Evolutionary conservation across 2,329 filamentous ascomycete genomes (phyloP).

Genomic region (Grosmannia clavigera): DNA sequence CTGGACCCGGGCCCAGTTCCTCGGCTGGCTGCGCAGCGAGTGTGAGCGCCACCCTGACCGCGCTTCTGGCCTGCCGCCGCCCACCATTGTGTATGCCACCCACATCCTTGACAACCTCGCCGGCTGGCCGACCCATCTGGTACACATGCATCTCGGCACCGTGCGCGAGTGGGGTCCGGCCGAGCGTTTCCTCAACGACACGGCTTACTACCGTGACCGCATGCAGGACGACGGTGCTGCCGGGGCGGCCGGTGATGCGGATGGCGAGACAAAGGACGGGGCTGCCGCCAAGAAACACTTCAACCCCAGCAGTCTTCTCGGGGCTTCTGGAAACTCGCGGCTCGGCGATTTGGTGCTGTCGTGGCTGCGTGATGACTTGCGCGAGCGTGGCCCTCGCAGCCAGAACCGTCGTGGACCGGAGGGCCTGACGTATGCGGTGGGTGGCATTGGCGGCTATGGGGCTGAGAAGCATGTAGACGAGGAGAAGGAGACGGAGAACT

Average conservation of each 20-base stretch:
- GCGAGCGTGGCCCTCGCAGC: conserved; percentile 64
- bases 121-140: conserved; percentile 87
- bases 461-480: conserved; percentile 27
- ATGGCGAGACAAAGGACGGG: conserved; percentile 8
- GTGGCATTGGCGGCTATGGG: conserved; percentile 43
- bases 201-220: conserved; percentile 8
- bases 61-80: conserved; percentile 1
- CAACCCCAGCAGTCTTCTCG: conserved; percentile 4
- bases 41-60: conserved; percentile 58
- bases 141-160: conserved; percentile 84
- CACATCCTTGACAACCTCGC: conserved; percentile 94
- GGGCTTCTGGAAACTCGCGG: conserved; percentile 58
- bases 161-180: conserved; percentile 79
- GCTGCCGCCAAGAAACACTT: neutral
- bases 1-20: conserved; percentile 70
- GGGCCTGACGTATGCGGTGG: conserved; percentile 49
- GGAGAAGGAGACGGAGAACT: neutral
- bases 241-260: conserved; percentile 19
- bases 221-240: neutral
- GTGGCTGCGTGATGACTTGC: conserved; percentile 76
- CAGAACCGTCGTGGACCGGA: conserved; percentile 42
- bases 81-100: conserved; percentile 93
- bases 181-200: conserved; percentile 46
- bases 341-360: conserved; percentile 77
- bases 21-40: conserved; percentile 76